Evolutionary conservation across 1,284 basidiomycete genomes (phyloP).

Genomic region (Cryptococcus sp.): DNA sequence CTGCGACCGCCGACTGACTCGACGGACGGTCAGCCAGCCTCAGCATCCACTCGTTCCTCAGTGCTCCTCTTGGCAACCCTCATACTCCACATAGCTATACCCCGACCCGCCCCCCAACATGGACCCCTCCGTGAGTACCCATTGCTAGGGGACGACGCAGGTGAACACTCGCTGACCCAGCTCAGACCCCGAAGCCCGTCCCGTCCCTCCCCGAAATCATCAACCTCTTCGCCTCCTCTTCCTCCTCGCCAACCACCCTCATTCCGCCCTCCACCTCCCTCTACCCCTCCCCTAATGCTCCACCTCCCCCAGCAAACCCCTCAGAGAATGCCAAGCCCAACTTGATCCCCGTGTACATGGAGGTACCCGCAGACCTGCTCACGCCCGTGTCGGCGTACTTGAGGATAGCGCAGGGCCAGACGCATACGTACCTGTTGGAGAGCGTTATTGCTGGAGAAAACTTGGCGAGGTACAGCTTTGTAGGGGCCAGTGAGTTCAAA

Average conservation of each 20-base stretch:
- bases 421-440: slow-evolving; percentile 89
- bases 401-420: slow-evolving; percentile 83
- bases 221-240: slow-evolving; percentile 26
- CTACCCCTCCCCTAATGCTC: slow-evolving; percentile 8
- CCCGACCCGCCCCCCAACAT: slow-evolving; percentile 3
- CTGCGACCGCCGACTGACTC: too few relatives aligned
- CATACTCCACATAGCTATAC: not conserved
- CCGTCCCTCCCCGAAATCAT: slow-evolving; percentile 38
- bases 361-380: slow-evolving; percentile 90
- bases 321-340: slow-evolving; percentile 29
- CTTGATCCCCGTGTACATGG: slow-evolving; percentile 77
- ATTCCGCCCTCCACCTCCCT: slow-evolving; percentile 27
- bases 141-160: not conserved
- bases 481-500: slow-evolving; percentile 73
- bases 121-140: slow-evolving; percentile 15
- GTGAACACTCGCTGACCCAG: not conserved
- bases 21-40: not conserved
- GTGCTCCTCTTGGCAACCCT: not conserved
- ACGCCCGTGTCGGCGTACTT: slow-evolving; percentile 98
- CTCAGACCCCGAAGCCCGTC: slow-evolving; percentile 15
- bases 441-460: slow-evolving; percentile 88
- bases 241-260: slow-evolving; percentile 38
- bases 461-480: slow-evolving; percentile 90
- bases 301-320: slow-evolving; percentile 4
- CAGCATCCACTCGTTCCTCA: not conserved